Evolutionary conservation across 352 stramenopile species (phyloP).

Genomic region (Aphanomyces cochlioides): DNA sequence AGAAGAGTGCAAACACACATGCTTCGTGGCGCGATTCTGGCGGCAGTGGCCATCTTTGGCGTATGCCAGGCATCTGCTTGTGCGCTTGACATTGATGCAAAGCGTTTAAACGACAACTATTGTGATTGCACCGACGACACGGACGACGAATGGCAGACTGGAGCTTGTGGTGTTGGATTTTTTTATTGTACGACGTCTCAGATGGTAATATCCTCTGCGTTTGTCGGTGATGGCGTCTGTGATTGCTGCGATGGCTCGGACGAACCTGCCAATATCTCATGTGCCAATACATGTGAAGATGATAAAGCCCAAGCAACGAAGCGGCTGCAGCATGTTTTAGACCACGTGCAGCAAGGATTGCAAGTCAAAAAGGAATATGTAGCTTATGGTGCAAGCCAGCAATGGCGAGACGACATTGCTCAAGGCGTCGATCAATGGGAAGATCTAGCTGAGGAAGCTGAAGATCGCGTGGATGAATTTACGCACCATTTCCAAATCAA

Average conservation of each 20-base stretch:
- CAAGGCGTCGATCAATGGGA: conserved; percentile 8
- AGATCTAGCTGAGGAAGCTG: neutral
- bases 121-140: conserved; percentile 88
- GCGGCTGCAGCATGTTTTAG: conserved; percentile 2
- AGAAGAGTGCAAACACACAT: too few species aligned
- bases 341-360: neutral
- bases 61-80: neutral
- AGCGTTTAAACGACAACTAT: conserved; percentile 88
- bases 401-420: neutral
- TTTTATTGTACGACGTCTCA: conserved; percentile 42
- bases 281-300: conserved; percentile 42
- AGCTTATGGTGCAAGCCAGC: neutral
- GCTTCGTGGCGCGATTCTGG: too few species aligned
- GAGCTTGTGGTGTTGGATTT: conserved; percentile 43
- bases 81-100: neutral
- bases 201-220: conserved; percentile 41
- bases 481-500: conserved; percentile 6
- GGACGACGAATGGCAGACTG: conserved; percentile 87
- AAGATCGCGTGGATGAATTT: neutral
- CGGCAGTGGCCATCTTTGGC: too few species aligned
- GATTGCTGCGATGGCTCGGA: conserved; percentile 98
- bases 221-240: conserved; percentile 91
- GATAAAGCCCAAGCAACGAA: neutral
- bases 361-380: conserved; percentile 1
- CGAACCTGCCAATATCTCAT: conserved; percentile 46